A percentile compares a stretch with the other conserved stretches of the same genome.
These are phyloP conservation scores for Pisolithus marmoratus DNA, from an alignment of 768 basidiomycete species.

Conservation along the genomic window DNA sequence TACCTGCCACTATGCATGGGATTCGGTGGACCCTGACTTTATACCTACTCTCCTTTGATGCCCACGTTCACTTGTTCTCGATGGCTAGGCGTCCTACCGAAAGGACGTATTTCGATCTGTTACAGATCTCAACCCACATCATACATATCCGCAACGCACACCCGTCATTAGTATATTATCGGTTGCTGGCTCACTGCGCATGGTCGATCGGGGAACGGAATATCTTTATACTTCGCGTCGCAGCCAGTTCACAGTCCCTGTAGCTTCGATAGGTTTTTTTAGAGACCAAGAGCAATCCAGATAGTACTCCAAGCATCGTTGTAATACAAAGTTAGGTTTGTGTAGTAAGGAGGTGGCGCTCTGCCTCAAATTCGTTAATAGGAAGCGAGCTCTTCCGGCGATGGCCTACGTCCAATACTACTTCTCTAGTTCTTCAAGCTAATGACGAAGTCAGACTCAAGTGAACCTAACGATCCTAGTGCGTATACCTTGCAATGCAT, in stretches of 20 bases:
- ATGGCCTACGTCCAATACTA: background rate
- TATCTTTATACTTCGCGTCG: too few species aligned
- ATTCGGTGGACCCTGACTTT: background rate
- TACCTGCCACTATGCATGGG: background rate
- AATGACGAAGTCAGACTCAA: background rate
- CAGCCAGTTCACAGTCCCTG: too few species aligned
- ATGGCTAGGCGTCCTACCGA: background rate
- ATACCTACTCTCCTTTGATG: background rate
- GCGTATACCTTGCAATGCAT: constrained; percentile 64
- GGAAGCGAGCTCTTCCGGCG: background rate
- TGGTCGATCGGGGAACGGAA: too few species aligned
- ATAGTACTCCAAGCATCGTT: too few species aligned
- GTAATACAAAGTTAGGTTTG: background rate
- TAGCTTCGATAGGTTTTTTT: too few species aligned
- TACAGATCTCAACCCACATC: background rate
- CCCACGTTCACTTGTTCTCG: background rate
- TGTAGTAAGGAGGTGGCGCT: background rate
- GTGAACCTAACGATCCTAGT: background rate
- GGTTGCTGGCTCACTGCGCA: too few species aligned
- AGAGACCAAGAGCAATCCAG: too few species aligned
- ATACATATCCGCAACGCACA: background rate
- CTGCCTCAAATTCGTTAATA: background rate
- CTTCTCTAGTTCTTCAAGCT: constrained; percentile 14
- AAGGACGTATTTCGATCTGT: background rate
- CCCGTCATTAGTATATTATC: background rate